A percentile compares a stretch with the other conserved stretches of the same genome.
Conservation (phyloP, 2,329 filamentous ascomycete species). For the Albifimbria verrucaria region DNA sequence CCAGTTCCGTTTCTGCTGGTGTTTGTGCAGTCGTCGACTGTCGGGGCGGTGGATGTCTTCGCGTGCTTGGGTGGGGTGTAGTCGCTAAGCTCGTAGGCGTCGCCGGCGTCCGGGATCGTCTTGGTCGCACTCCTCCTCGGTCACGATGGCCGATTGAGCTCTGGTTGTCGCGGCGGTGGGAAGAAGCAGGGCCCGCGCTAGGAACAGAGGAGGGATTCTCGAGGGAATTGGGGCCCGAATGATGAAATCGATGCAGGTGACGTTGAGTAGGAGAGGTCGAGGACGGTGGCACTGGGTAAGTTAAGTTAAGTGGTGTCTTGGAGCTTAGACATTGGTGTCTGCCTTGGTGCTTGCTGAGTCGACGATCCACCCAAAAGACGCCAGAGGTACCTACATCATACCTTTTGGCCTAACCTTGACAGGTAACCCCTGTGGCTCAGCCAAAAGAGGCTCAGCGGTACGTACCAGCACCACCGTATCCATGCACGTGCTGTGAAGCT, state of each 20-base stretch:
- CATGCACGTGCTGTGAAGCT: too few relatives aligned
- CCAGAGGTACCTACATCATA: too few relatives aligned
- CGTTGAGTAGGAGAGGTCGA: neutral
- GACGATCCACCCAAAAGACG: too few relatives aligned
- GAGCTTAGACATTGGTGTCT: too few relatives aligned
- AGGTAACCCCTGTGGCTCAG: too few relatives aligned
- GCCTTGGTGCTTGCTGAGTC: too few relatives aligned
- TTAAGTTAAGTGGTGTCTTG: neutral
- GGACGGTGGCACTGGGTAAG: neutral
- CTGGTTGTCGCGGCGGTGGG: slow-evolving; percentile 16
- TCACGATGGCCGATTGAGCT: slow-evolving; percentile 20
- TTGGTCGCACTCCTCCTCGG: slow-evolving; percentile 30
- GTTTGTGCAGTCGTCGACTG: slow-evolving; percentile 38
- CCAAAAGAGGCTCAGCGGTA: too few relatives aligned
- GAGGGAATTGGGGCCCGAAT: slow-evolving; percentile 27
- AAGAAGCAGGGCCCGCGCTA: slow-evolving; percentile 20
- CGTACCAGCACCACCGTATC: too few relatives aligned
- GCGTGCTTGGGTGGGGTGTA: slow-evolving; percentile 27
- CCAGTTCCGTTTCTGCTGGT: slow-evolving; percentile 62
- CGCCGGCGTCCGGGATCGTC: slow-evolving; percentile 8
- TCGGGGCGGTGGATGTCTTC: slow-evolving; percentile 27
- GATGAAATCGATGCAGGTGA: slow-evolving; percentile 20
- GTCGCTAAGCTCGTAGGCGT: slow-evolving; percentile 39
- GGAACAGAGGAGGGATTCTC: slow-evolving; percentile 38
- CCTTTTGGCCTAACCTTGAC: too few relatives aligned